phyloP scores from a whole-genome alignment of 2,329 filamentous ascomycete species.

The Apiospora arundinis region DNA sequence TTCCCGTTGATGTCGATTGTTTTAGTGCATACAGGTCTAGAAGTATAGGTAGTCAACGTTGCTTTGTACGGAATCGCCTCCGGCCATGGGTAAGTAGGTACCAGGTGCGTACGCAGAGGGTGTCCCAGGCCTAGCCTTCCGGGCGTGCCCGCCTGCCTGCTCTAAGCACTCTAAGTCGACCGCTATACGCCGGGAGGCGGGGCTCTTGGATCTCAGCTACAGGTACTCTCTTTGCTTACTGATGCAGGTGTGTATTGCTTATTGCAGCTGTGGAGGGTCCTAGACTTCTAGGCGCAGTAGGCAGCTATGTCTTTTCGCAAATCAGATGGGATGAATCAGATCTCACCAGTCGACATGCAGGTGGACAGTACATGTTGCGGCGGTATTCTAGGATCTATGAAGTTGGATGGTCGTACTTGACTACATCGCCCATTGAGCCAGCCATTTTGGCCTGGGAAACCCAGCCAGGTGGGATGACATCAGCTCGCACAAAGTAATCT shows the following conservation, averaged over 20 bases:
- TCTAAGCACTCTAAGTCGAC: slow-evolving; percentile 11
- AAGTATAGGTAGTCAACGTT: too few species aligned
- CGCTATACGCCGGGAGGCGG: background rate
- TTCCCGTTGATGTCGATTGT: background rate
- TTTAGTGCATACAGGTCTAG: background rate
- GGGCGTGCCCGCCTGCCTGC: background rate
- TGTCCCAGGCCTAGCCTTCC: background rate
- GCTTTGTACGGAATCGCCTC: too few species aligned
- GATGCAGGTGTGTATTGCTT: background rate
- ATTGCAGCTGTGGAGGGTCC: background rate
- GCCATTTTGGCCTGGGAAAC: background rate
- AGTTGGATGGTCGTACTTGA: background rate
- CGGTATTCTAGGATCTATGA: background rate
- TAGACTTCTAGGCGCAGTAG: background rate
- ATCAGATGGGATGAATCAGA: slow-evolving; percentile 17
- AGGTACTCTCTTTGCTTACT: background rate
- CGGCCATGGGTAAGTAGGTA: too few species aligned
- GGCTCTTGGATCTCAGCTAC: background rate
- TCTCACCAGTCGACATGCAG: background rate
- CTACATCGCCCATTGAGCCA: background rate
- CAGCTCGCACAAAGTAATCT: background rate
- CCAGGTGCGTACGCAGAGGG: too few species aligned
- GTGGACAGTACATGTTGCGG: background rate
- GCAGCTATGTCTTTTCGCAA: background rate
- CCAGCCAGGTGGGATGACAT: background rate